Percentiles rank a stretch among this genome's conserved stretches.
Evolutionary conservation across 371 early-diverging fungal species (phyloP).

Genomic region (Rhizopus delemar): DNA sequence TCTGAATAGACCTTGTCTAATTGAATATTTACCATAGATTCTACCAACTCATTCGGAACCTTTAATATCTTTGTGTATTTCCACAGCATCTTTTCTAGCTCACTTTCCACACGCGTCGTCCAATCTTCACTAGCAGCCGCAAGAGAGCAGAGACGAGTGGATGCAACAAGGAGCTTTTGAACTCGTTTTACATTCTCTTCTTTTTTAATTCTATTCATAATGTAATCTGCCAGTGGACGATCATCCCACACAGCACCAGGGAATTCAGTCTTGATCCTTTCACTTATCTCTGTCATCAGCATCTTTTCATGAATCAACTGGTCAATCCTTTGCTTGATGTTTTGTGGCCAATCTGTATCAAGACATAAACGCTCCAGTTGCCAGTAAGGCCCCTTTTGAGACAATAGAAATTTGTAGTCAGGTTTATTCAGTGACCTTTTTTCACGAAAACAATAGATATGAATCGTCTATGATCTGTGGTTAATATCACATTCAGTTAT

Average conservation of each 20-base stretch:
- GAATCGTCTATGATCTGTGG: conserved; percentile 43
- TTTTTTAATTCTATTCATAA: conserved; percentile 51
- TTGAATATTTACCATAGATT: conserved; percentile 19
- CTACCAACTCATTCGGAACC: conserved; percentile 11
- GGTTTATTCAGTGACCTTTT: conserved; percentile 52
- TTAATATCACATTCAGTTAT: neutral
- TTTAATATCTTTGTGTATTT: conserved; percentile 17
- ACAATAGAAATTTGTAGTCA: conserved; percentile 30
- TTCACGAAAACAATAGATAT: conserved; percentile 58
- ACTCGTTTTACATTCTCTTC: conserved; percentile 50
- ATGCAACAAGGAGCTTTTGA: conserved; percentile 39
- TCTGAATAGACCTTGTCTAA: conserved; percentile 16
- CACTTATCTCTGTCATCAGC: conserved; percentile 43
- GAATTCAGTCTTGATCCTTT: conserved; percentile 52
- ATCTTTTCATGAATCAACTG: conserved; percentile 42
- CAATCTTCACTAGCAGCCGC: conserved; percentile 48
- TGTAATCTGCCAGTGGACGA: conserved; percentile 58
- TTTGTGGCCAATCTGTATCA: conserved; percentile 42
- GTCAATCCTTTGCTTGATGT: conserved; percentile 45
- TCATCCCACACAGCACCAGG: conserved; percentile 64
- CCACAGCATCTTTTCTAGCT: conserved; percentile 35
- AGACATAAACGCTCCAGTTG: conserved; percentile 32
- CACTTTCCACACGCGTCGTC: conserved; percentile 39
- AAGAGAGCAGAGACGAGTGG: conserved; percentile 42
- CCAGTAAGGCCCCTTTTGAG: conserved; percentile 59